Evolutionary conservation across 441 rosid genomes (phyloP), one percentile per base, ranked within the genome.

Genomic region (Gossypium trilobum): DNA sequence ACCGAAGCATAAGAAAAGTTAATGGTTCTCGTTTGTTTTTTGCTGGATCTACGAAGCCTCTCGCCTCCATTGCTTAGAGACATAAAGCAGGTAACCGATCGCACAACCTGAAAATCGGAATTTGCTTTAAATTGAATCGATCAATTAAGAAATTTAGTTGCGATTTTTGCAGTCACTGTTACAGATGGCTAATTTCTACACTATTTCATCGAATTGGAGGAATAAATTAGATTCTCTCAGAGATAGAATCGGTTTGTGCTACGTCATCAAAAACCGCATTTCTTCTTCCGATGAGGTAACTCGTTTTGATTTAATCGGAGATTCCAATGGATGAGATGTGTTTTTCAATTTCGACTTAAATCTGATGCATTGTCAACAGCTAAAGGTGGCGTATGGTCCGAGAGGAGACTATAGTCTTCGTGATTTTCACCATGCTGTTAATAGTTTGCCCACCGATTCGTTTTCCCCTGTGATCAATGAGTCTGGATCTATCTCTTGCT

Each of bases 341-440:
- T 70, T 20, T 56, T 25, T 58, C 16, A 11, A 4, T 73, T 65
- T 64, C 58, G 9, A 27, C 48, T 68, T 67, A 50, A 42, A 66
- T 13, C 42, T 64, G 55, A 22, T n/a, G 17, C 31, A 39, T 33
- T 59, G 77, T 3, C 16, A 50, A 14, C 87, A 91, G 95, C 76
- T 91, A 4, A 86, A 85, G 73, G 46, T 89, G 71, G 93, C 91
- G 14, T 87, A 90, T 74, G 72, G 79, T 74, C 96, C 96, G 55
- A 69, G 81, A 72, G 86, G 86, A 80, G 82, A 81, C 78, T 91
- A 87, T 74, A 73, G 81, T 74, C 86, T 93, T 29, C 85, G 88
- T 19, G 95, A 87, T 74, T 93, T 93, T 64, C 98, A 93, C 81
- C 91, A 81, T 0, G 92, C 96, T 71, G 93, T 91, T 63, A 85